phyloP scores from a whole-genome alignment of 2,329 filamentous ascomycete genomes.

The Piedraia hortae region DNA sequence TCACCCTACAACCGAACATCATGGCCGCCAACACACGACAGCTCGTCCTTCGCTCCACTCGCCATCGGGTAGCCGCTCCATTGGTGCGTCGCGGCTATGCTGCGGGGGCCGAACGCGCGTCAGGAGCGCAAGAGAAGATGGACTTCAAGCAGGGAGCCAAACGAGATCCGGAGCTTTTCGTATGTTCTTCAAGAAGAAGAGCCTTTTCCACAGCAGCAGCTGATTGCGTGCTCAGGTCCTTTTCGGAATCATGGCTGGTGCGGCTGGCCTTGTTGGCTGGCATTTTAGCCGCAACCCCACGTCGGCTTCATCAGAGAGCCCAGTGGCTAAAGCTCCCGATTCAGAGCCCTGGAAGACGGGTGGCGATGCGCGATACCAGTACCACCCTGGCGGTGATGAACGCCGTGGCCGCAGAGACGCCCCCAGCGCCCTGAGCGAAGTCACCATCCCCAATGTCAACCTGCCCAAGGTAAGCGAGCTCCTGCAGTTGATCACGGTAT shows the following conservation, averaged over 20 bases:
- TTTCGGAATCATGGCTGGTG: constrained; percentile 67
- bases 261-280: constrained; percentile 69
- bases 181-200: too few relatives aligned
- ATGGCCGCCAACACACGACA: constrained; percentile 22
- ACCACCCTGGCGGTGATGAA: constrained; percentile 55
- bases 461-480: constrained; percentile 46
- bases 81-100: constrained; percentile 1
- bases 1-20: constrained; percentile 4
- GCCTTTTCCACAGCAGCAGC: too few relatives aligned
- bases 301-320: constrained; percentile 50
- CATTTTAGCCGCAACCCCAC: constrained; percentile 75
- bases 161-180: constrained; percentile 48
- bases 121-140: constrained; percentile 13
- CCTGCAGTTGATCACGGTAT: background rate
- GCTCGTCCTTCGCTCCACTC: constrained; percentile 20
- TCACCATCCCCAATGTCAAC: constrained; percentile 79
- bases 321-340: constrained; percentile 43
- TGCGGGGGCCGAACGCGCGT: background rate
- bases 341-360: constrained; percentile 80
- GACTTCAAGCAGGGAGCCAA: constrained; percentile 35
- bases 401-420: constrained; percentile 56
- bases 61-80: constrained; percentile 11
- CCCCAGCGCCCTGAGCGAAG: constrained; percentile 81
- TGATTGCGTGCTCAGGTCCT: constrained; percentile 58
- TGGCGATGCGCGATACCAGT: constrained; percentile 32